Evolutionary conservation across 2,329 filamentous ascomycete species (phyloP).

Genomic region (Arthrobotrys megalospora): DNA sequence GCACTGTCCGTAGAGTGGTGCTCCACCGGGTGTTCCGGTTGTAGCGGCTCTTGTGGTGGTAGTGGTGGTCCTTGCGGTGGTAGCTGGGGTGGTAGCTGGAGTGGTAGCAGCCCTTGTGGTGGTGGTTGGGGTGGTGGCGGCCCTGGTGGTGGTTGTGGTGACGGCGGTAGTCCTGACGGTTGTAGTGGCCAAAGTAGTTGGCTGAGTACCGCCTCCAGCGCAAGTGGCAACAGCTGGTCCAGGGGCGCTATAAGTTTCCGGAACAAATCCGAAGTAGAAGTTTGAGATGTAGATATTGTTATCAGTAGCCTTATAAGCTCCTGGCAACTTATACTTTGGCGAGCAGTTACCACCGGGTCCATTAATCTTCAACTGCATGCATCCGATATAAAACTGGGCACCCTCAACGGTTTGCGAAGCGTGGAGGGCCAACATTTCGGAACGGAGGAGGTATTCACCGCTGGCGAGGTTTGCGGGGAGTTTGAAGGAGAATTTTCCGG

Average conservation of each 20-base stretch:
- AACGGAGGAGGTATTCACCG: conserved; percentile 67
- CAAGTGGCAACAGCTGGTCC: conserved; percentile 64
- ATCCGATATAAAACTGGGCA: conserved; percentile 67
- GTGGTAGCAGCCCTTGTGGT: conserved; percentile 35
- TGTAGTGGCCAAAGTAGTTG: conserved; percentile 13
- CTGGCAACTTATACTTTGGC: conserved; percentile 65
- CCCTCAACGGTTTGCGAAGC: conserved; percentile 64
- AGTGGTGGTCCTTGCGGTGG: conserved; percentile 37
- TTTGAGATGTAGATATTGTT: conserved; percentile 64
- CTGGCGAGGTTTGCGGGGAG: conserved; percentile 65
- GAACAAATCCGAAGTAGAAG: conserved; percentile 66
- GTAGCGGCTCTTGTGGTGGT: conserved; percentile 51
- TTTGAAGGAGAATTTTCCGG: conserved; percentile 62
- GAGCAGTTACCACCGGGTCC: conserved; percentile 65
- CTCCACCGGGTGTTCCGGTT: conserved; percentile 20
- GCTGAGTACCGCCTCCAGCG: conserved; percentile 42
- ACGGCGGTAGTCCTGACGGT: conserved; percentile 21
- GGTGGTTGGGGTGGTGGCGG: conserved; percentile 55
- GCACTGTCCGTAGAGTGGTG: conserved; percentile 57
- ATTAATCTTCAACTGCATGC: conserved; percentile 65
- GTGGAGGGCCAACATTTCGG: conserved; percentile 67
- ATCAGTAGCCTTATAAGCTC: conserved; percentile 65
- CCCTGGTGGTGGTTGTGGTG: conserved; percentile 21
- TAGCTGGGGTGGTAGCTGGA: conserved; percentile 47
- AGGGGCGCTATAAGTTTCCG: conserved; percentile 65